Evolutionary conservation across 1,284 basidiomycete species (phyloP).

Genomic region (Sporisorium reilianum): DNA sequence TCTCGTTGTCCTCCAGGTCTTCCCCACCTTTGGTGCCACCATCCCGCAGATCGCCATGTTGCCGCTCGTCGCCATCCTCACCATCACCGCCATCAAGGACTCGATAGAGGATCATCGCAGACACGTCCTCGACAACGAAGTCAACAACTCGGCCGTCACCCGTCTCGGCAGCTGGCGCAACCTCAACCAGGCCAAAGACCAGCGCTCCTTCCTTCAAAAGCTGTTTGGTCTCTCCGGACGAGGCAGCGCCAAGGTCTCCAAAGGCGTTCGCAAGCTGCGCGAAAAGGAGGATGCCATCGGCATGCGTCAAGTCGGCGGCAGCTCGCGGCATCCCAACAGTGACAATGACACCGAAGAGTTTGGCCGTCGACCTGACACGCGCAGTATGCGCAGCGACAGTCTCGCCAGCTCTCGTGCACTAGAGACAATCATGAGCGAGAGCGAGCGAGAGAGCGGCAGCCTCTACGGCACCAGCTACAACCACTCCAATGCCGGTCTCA

Average conservation of each 20-base stretch:
- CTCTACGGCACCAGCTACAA: conserved; percentile 30
- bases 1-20: conserved; percentile 87
- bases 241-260: conserved; percentile 74
- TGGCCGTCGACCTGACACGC: conserved; percentile 17
- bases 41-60: conserved; percentile 85
- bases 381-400: conserved; percentile 51
- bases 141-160: conserved; percentile 88
- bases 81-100: conserved; percentile 93
- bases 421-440: conserved; percentile 60
- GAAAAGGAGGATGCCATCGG: conserved; percentile 79
- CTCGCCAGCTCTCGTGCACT: conserved; percentile 47
- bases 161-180: conserved; percentile 89
- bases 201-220: conserved; percentile 80
- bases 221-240: conserved; percentile 75
- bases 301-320: conserved; percentile 51
- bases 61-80: conserved; percentile 87
- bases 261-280: conserved; percentile 85
- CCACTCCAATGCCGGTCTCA: conserved; percentile 22
- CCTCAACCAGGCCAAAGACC: conserved; percentile 85
- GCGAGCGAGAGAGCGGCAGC: conserved; percentile 47
- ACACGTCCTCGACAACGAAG: conserved; percentile 85
- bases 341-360: conserved; percentile 46
- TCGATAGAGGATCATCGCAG: conserved; percentile 93
- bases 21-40: conserved; percentile 89
- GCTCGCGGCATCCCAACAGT: conserved; percentile 72